Evolutionary conservation across 805 yeast genomes (phyloP), one percentile per base, ranked within the genome.

Genomic region (Yarrowia yakushimensis): DNA sequence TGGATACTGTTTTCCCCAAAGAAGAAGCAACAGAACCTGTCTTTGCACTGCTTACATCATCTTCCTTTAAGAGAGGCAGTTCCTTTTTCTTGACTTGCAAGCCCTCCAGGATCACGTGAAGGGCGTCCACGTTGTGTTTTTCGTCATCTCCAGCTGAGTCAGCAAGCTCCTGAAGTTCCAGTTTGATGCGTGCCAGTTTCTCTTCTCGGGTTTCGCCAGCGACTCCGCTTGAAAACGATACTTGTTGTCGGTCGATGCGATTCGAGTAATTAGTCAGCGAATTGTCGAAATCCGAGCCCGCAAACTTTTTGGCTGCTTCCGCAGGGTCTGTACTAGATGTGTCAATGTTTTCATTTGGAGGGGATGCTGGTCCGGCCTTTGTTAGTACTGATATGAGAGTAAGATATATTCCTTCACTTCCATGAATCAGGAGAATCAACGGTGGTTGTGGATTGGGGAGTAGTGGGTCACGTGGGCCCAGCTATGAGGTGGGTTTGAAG

Each of bases 241-340:
- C 15, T 15, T 52, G 31, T 4, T 31, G 43, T 2, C 59, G 31
- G 43, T 52, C 59, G 3, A 52, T 52, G 4, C 59, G 43, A 23
- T 22, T 52, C 15, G 59, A 52, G 43, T 52, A 52, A n/a, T 34
- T 34, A 15, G 59, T 52, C 25, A 25, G 36, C 12, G 59, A 52
- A 18, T 52, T 52, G 43, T 52, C 59, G 33, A 52, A 52, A 25
- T 52, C 59, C 13, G 43, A 31, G 18, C 25, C 22, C 3, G 43
- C 43, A 27, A 52, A 52, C 13, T 17, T 23, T 11, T 18, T 17
- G 25, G 59, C 42, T 0, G 59, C 59, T 7, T 17, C 12, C 1
- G 59, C 30, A 7, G 59, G 13, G 43, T 22, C 8, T 6, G 33
- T 52, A 34, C 25, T 17, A 10, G 59, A 52, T 11, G 43, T 52